Base-by-base conservation (phyloP, 352 stramenopile species). In the Pythium vanterpoolii region DNA sequence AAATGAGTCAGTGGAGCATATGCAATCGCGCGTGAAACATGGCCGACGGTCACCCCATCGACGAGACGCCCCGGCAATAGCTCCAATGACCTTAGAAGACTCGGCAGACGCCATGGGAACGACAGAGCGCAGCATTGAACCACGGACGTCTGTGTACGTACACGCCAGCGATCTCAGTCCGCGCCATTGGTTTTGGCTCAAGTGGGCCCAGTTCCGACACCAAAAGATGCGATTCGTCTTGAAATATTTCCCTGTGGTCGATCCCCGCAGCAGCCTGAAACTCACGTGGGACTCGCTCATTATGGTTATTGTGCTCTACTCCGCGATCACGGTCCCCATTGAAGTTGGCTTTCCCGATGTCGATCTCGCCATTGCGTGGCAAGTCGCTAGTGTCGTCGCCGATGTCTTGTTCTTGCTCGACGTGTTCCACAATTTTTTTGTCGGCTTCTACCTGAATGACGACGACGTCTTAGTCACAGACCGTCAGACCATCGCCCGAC, bases 281-380 rank as follows among this genome's bases (percentile, higher is more conserved):
- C 66, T 90, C 28, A 62, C 60, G 36, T 90, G 81, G 81, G 81
- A 90, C 40, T 69, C 74, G 30, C 53, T 93, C 33, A 69, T 91
- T 52, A 93, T 93, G 79, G 14, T 77, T 6, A 62, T 89, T 26
- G 77, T 91, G 16, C 64, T 93, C 3, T 93, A 93, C 57, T 89
- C 79, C 18, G 79, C 81, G 7, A 69, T 93, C 11, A 57, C 87
- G 39, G 75, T 93, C 21, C 81, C 83, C 0, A 63, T 93, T 14
- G 76, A 91, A 49, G 77, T 93, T 4, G 76, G 83, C 0, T 93
- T 93, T 28, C 79, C 83, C 0, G 76, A 89, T 16, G 49, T 92
- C 13, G 63, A 79, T 38, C 57, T 87, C 0, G 52, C 65, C 11
- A 10, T 53, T 13, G 48, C n/a, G 10, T 77, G 59, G 71, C 40